Base-by-base conservation (phyloP, 176 grass and related monocot genomes). In the Themeda triandra region DNA sequence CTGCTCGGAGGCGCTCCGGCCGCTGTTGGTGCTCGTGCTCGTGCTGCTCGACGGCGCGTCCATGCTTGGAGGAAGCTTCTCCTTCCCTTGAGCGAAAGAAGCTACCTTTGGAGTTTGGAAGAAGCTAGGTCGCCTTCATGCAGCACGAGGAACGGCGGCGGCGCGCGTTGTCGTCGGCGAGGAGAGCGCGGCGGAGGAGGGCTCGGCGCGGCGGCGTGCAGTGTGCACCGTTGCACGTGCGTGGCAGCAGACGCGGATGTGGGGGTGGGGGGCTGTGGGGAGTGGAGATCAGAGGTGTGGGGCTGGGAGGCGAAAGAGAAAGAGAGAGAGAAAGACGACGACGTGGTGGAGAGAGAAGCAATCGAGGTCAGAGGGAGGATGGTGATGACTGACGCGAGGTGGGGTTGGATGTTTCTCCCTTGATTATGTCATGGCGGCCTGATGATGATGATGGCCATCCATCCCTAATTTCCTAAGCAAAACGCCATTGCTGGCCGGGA, bases 1-100 rank as follows among this genome's bases (percentile, higher is more conserved):
- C 27, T 93, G 88, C 6, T 95, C 93, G 3, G 93, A 94, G 60
- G 84, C 95, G 89, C 93, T 96, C 69, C 96, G 69, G 79, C 96
- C 92, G 86, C 91, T 96, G 87, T 93, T 98, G 83, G 95, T 93
- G 33, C 91, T 94, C 3, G 85, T 98, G 72, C 96, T 95, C 27
- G 88, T 96, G 80, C 88, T 96, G 78, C 97, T 99, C 28, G 84
- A 91, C 39, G 88, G 78, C 46, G 86, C 87, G 17, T 88, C 87
- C 86, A n/a, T n/a, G n/a, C n/a, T n/a, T n/a, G n/a, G n/a, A n/a
- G n/a, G n/a, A n/a, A n/a, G n/a, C n/a, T n/a, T n/a, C n/a, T n/a
- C 21, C 21, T 8, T 66, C 4, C 18, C 5, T 6, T 7, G 29
- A 18, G 18, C 14, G 6, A 65, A 41, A 54, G 33, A 75, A 74